Conservation (phyloP, 129 eudicot species). For the Kitagawia praeruptora region DNA sequence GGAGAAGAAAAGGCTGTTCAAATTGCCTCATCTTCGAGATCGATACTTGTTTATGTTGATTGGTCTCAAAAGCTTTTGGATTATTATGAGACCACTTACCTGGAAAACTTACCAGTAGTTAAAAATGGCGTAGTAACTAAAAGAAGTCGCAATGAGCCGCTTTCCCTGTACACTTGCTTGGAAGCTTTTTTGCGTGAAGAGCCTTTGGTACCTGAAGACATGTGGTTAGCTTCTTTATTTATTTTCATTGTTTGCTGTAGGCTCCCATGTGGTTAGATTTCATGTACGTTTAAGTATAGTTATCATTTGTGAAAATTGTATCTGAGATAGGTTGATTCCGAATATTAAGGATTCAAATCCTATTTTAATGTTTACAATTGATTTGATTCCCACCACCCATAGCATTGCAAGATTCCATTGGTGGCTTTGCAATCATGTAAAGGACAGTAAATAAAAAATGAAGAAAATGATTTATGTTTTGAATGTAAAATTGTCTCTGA, state of each 20-base stretch:
- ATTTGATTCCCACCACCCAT: not conserved
- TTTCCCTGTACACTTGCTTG: slow-evolving; percentile 75
- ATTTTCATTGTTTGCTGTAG: not conserved
- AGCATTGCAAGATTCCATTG: not conserved
- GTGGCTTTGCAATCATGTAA: not conserved
- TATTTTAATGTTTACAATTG: not conserved
- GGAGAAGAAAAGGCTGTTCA: slow-evolving; percentile 74
- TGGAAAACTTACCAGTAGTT: slow-evolving; percentile 74
- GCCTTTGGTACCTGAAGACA: slow-evolving; percentile 97
- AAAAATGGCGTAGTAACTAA: slow-evolving; percentile 52
- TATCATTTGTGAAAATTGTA: not conserved
- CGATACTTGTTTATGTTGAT: slow-evolving; percentile 69
- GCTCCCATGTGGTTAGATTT: not conserved
- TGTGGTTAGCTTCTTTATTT: slow-evolving; percentile 60
- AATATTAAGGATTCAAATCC: not conserved
- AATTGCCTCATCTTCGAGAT: slow-evolving; percentile 62
- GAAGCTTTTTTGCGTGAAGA: slow-evolving; percentile 95
- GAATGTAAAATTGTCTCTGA: not conserved
- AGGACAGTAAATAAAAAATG: not conserved
- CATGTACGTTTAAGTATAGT: not conserved
- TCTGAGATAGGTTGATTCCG: not conserved
- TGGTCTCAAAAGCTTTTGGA: slow-evolving; percentile 85
- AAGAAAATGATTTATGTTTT: not conserved
- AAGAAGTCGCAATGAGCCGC: slow-evolving; percentile 82
- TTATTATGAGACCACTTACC: slow-evolving; percentile 56